phyloP scores from a whole-genome alignment of 371 early-diverging fungal genomes.

The Actinomortierella wolfii region DNA sequence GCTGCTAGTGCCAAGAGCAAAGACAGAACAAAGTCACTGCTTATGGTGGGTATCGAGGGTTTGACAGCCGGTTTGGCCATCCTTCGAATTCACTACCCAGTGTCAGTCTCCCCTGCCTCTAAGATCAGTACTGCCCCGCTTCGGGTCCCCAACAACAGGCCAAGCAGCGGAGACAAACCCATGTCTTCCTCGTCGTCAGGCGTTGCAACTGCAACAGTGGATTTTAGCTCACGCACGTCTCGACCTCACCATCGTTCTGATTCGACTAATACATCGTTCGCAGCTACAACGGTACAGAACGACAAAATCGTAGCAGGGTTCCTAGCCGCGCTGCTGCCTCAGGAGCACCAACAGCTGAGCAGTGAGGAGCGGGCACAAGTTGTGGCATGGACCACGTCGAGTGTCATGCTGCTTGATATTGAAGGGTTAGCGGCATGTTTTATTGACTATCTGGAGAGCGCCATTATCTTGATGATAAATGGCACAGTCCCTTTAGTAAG shows the following conservation, averaged over 20 bases:
- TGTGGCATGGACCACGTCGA: constrained; percentile 43
- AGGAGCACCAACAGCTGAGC: constrained; percentile 25
- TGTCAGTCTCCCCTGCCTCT: background rate
- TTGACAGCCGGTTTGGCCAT: constrained; percentile 32
- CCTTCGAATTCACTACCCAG: constrained; percentile 19
- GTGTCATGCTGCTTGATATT: constrained; percentile 25
- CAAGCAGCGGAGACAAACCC: background rate
- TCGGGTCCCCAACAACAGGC: background rate
- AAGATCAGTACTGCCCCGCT: background rate
- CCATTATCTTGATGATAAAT: constrained; percentile 28
- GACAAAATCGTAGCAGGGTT: constrained; percentile 24
- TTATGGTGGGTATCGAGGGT: constrained; percentile 43
- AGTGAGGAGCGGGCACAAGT: constrained; percentile 8
- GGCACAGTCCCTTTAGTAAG: constrained; percentile 37
- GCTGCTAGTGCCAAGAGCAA: constrained; percentile 45
- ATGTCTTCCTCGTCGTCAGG: too few relatives aligned
- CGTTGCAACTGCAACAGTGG: too few relatives aligned
- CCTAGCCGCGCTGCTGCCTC: constrained; percentile 33
- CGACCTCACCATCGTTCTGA: too few relatives aligned
- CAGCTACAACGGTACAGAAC: background rate
- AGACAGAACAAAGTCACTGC: constrained; percentile 36
- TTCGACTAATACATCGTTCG: too few relatives aligned
- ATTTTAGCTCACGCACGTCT: too few relatives aligned
- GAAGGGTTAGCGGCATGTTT: constrained; percentile 35
- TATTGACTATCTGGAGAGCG: constrained; percentile 25